Conservation (phyloP, 2,329 filamentous ascomycete genomes). For the Achaetomium macrosporum region DNA sequence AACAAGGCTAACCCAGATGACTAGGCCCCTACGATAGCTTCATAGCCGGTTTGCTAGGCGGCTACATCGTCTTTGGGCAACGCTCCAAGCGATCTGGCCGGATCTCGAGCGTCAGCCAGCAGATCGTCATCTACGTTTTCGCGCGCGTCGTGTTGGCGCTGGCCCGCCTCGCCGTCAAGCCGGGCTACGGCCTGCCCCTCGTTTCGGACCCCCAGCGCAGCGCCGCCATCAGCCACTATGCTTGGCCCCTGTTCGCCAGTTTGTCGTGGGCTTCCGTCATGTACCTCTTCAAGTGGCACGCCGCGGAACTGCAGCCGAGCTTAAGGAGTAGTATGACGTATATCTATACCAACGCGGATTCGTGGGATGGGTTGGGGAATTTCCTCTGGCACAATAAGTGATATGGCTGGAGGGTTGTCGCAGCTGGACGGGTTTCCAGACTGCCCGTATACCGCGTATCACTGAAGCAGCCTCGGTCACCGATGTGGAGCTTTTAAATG, state of each 20-base stretch:
- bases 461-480: no score
- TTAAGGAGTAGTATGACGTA: constrained; percentile 95
- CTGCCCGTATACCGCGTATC: no score
- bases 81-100: constrained; percentile 57
- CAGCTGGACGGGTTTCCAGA: background rate
- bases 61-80: constrained; percentile 84
- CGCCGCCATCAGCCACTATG: constrained; percentile 57
- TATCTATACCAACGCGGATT: constrained; percentile 84
- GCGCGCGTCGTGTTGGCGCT: constrained; percentile 81
- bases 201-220: constrained; percentile 45
- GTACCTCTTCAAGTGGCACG: constrained; percentile 90
- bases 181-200: constrained; percentile 44
- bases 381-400: constrained; percentile 79
- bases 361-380: constrained; percentile 81
- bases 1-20: background rate
- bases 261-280: constrained; percentile 91
- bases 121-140: constrained; percentile 98
- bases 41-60: constrained; percentile 78
- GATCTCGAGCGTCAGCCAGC: constrained; percentile 80
- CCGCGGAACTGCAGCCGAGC: constrained; percentile 84
- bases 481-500: no score
- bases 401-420: no score
- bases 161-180: constrained; percentile 75
- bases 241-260: constrained; percentile 90
- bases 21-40: constrained; percentile 75